Evolutionary conservation across 495 filamentous ascomycete genomes (phyloP), one percentile per base, ranked within the genome.

Genomic region (Annulohypoxylon bovei): DNA sequence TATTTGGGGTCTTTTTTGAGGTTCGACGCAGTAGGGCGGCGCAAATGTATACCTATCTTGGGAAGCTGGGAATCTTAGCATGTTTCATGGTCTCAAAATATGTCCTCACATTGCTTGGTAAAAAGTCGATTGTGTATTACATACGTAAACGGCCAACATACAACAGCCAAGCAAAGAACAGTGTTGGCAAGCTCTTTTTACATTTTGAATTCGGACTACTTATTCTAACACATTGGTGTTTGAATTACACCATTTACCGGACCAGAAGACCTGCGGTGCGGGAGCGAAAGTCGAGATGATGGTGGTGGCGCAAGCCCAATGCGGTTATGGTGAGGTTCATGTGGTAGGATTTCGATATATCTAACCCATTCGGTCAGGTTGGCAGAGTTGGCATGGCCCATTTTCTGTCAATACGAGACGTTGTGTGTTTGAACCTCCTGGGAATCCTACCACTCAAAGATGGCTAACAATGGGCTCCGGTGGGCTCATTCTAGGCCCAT

Each of bases 11-110:
- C 3, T 46, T 20, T 6, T 23, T 28, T 33, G 16, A 25, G 44
- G 44, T 37, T 40, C 39, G 49, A 67, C 35, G 70, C 70, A 57
- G 64, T 37, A 39, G 32, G 46, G 60, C 60, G 70, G 70, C 70
- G 65, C 47, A 61, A 35, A 28, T 68, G 60, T 40, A 67, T 65
- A 53, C 65, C 69, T 72, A 53, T 68, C 69, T 72, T 64, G 65
- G 70, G 70, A 72, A 68, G 65, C 59, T 67, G 69, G 65, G 23
- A 65, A 68, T 50, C 56, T 68, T 72, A 68, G 70, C 65, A 65
- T 55, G 65, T 72, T 72, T 72, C 70, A 68, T 56, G 64, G 60
- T 59, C 37, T 16, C 7, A 28, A 54, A 53, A 55, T n/a, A 42
- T 61, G 25, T 23, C 42, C 44, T 37, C 30, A 2, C 11, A 11